Base-by-base conservation (phyloP, 2,329 filamentous ascomycete species). In the Trichoderma polysporum region DNA sequence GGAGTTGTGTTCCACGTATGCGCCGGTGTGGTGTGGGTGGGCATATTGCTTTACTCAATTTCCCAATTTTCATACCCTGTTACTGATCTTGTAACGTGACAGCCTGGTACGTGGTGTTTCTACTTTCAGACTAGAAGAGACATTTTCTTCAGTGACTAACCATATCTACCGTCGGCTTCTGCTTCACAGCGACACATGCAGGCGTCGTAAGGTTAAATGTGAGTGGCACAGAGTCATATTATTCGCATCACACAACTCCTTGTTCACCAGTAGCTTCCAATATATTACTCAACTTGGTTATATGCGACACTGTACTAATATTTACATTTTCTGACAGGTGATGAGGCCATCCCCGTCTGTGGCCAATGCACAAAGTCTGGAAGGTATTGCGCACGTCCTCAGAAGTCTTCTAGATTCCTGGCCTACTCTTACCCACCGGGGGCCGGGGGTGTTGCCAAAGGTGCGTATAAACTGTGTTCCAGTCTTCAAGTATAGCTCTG, bases 121-220 rank as follows among this genome's bases (percentile, higher is more conserved):
- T 17, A 19, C 13, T 7, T 47, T 29, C 35, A 17, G 9, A 53
- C 5, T 8, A 45, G 33, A 33, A 17, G 35, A 47, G 45, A 8
- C 2, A 13, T 25, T 35, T 27, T 47, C n/a, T 15, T 27, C 27
- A 47, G 31, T 15, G n/a, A 50, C 62, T 57, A n/a, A 58, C 39
- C 19, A 15, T 1, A 22, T 50, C 53, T 19, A 19, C 39, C 29
- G 13, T 41, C 25, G 31, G 41, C 31, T 37, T 22, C 35, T 52
- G 19, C 4, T 31, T 33, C 35, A 33, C 37, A 79, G 78, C 69
- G 77, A 79, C 52, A 79, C 77, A 2, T 79, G 78, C 60, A 76
- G 77, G 3, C 70, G 73, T 12, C 78, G 78, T 58, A 79, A 79
- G 64, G 66, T 79, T 2, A 79, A 78, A 66, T 79, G 77, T 77